Evolutionary conservation across 1,284 basidiomycete genomes (phyloP).

Genomic region (Inonotus hispidus): DNA sequence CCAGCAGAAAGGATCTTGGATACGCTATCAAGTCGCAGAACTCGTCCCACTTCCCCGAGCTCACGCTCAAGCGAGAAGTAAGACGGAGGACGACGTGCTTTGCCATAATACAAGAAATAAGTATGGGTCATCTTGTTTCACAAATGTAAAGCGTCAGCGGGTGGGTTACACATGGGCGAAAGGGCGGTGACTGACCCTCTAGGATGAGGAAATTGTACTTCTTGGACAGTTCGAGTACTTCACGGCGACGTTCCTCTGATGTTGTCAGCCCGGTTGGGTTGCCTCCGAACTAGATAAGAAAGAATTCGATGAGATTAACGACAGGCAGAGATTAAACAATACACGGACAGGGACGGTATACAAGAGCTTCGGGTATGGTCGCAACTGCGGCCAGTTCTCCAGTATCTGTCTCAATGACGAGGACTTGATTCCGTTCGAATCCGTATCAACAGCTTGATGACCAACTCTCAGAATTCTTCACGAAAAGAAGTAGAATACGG

Average conservation of each 20-base stretch:
- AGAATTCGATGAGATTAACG: conserved; percentile 6
- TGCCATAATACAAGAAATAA: conserved; percentile 70
- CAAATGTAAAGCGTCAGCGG: not conserved
- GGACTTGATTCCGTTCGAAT: conserved; percentile 71
- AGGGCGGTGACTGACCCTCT: conserved; percentile 52
- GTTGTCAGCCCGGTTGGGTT: conserved; percentile 84
- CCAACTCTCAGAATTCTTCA: not conserved
- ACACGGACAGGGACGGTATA: conserved; percentile 75
- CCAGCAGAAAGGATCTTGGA: conserved; percentile 86
- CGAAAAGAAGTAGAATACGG: not conserved
- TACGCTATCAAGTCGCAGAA: conserved; percentile 83
- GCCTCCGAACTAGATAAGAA: conserved; percentile 74
- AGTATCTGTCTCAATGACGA: conserved; percentile 60
- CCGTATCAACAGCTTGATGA: conserved; percentile 72
- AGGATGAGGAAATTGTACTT: conserved; percentile 81
- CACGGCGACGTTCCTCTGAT: conserved; percentile 66
- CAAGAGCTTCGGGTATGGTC: conserved; percentile 73
- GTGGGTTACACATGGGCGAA: not conserved
- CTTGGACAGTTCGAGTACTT: conserved; percentile 70
- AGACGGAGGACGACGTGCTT: conserved; percentile 56
- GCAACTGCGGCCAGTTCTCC: conserved; percentile 69
- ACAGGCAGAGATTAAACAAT: not conserved
- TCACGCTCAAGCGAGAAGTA: conserved; percentile 75
- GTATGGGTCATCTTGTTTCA: conserved; percentile 66
- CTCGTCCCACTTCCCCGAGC: conserved; percentile 61